Conservation (phyloP, 192 early-diverging fungal species). For the Dissophora globulifera region DNA sequence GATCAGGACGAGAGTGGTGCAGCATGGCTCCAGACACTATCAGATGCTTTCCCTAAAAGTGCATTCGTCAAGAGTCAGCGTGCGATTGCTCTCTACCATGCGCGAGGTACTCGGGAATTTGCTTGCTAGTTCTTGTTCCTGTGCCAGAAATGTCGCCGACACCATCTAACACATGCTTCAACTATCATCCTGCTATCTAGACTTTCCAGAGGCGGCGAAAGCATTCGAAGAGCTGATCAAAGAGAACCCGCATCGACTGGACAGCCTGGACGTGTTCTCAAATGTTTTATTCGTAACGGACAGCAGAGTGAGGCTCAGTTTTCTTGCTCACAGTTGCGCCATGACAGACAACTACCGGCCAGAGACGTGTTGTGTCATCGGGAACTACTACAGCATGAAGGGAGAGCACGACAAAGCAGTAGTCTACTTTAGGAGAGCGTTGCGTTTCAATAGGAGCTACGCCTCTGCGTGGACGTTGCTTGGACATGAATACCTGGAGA, state of each 20-base stretch:
- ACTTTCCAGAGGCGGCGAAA: conserved; percentile 75
- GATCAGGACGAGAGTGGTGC: conserved; percentile 38
- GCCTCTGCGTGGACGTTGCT: conserved; percentile 89
- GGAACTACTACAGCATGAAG: conserved; percentile 90
- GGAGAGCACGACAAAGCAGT: conserved; percentile 87
- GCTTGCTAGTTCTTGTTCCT: too few relatives aligned
- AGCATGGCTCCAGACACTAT: conserved; percentile 54
- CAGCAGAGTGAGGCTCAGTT: conserved; percentile 73
- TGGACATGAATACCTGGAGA: conserved; percentile 95
- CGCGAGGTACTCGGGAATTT: conserved; percentile 45
- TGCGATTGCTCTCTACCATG: conserved; percentile 71
- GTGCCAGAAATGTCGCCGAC: too few relatives aligned
- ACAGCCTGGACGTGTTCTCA: conserved; percentile 86
- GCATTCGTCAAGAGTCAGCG: conserved; percentile 71
- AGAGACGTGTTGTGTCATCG: conserved; percentile 87
- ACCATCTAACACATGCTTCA: too few relatives aligned
- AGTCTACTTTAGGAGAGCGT: conserved; percentile 84
- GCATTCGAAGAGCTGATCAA: conserved; percentile 77
- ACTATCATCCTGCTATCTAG: too few relatives aligned
- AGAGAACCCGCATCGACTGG: conserved; percentile 81
- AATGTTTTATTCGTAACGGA: conserved; percentile 88
- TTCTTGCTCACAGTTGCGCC: conserved; percentile 79
- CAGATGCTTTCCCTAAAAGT: conserved; percentile 67
- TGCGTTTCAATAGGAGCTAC: conserved; percentile 82
- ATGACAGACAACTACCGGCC: conserved; percentile 81